A percentile compares a stretch with the other conserved stretches of the same genome.
Conservation (phyloP, 2,329 filamentous ascomycete species). For the Penicillium concentricum region DNA sequence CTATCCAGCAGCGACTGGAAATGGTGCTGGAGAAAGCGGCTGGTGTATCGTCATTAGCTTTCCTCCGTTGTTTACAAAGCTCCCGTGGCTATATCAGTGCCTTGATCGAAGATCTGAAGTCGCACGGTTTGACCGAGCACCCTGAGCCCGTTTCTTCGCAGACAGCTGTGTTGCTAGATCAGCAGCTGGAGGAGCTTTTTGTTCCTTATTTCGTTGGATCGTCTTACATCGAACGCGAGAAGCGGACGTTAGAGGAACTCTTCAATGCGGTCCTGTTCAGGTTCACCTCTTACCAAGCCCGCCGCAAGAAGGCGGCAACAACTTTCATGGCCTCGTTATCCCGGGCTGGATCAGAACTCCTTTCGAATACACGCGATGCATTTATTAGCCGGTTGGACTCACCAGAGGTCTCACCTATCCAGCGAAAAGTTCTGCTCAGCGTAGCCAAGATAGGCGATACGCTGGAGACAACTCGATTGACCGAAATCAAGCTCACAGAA, state of each 20-base stretch:
- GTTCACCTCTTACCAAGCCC: conserved; percentile 84
- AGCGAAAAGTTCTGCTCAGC: conserved; percentile 85
- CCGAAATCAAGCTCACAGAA: conserved; percentile 86
- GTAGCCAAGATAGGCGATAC: conserved; percentile 80
- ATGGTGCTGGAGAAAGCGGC: conserved; percentile 95
- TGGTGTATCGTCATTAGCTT: conserved; percentile 86
- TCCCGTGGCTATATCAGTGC: conserved; percentile 84
- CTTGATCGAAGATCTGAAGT: conserved; percentile 88
- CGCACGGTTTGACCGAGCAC: conserved; percentile 91
- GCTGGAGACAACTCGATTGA: conserved; percentile 63
- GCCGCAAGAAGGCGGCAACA: conserved; percentile 79
- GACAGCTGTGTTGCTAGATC: conserved; percentile 69
- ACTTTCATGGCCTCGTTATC: conserved; percentile 91
- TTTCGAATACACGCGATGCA: conserved; percentile 83
- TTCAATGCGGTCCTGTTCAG: conserved; percentile 94
- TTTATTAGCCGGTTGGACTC: conserved; percentile 88
- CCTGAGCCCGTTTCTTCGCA: conserved; percentile 87
- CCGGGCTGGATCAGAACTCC: conserved; percentile 83
- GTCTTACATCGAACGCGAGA: conserved; percentile 65
- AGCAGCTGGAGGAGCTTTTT: conserved; percentile 66
- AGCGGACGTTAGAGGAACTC: conserved; percentile 70
- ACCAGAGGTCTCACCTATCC: conserved; percentile 80
- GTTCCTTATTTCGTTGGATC: conserved; percentile 65
- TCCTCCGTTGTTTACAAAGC: conserved; percentile 84
- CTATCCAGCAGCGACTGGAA: conserved; percentile 91